Evolutionary conservation across 106 monocot species (phyloP), one percentile per base, ranked within the genome.

Genomic region (Dioscorea alata): DNA sequence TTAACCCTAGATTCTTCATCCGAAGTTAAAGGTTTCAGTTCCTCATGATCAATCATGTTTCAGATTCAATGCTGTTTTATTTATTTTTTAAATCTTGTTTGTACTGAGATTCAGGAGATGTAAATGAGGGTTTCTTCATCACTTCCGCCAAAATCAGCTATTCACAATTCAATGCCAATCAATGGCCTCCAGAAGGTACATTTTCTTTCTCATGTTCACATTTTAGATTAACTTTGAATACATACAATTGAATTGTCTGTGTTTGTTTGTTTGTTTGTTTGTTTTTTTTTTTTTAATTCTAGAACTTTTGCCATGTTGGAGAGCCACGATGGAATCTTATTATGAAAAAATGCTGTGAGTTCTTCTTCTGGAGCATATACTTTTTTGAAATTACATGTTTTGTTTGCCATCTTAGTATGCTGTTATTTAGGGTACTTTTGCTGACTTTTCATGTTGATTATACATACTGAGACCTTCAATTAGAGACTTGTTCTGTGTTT

Each of bases 141-240:
- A 88, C 88, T 60, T 76, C 85, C 56, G 68, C 48, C 18, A 70
- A 33, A 42, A 67, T 69, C 57, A 61, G 22, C 60, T 66, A 67
- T 50, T 67, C 68, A 62, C 21, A 76, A 64, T 15, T 68, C 13
- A 49, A 73, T 49, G 4, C 58, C 1, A 96, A 88, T 64, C 81
- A 88, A 53, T 96, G 90, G 90, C 94, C 94, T 79, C 73, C 80
- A 19, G 64, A 85, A 80, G 95, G 91, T 91, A 76, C 65, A 1
- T 59, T 68, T 64, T 66, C 9, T 19, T 19, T 42, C 33, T 42
- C 33, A 48, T 49, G 0, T 61, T 60, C 23, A 13, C 23, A 69
- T 28, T 69, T 42, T 42, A 42, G 4, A 42, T 10, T 5, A 42
- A 42, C 42, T 42, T 42, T 1, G 42, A 42, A 42, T 42, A 10